Percentiles rank a stretch among this genome's conserved stretches.
These are phyloP conservation scores for Stagonosporopsis vannaccii DNA, from an alignment of 2,329 filamentous ascomycete species.

Conservation along the genomic window DNA sequence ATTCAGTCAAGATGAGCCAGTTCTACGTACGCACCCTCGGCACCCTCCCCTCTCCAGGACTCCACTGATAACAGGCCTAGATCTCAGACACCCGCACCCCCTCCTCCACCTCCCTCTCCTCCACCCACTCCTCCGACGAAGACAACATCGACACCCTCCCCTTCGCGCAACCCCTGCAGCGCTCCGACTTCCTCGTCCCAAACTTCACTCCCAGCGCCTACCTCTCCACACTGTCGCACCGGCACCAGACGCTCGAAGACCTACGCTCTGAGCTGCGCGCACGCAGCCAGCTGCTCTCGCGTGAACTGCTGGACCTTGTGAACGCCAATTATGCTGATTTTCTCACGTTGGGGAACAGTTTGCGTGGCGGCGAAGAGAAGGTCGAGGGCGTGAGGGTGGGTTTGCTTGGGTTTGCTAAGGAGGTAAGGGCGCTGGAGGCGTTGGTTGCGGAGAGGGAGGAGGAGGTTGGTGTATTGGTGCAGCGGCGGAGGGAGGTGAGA, in stretches of 20 bases:
- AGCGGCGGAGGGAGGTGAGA: constrained; percentile 75
- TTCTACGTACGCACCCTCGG: constrained; percentile 53
- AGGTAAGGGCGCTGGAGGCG: constrained; percentile 75
- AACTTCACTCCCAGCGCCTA: constrained; percentile 83
- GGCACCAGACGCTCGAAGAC: constrained; percentile 96
- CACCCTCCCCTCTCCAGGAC: background rate
- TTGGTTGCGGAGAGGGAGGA: constrained; percentile 69
- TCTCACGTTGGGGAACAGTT: constrained; percentile 77
- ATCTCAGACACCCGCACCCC: constrained; percentile 24
- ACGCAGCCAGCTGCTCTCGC: constrained; percentile 78
- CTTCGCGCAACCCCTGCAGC: constrained; percentile 84
- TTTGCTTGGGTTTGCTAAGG: constrained; percentile 82
- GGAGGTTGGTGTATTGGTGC: constrained; percentile 68
- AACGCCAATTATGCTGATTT: constrained; percentile 96
- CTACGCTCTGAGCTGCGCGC: constrained; percentile 85
- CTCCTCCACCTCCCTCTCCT: constrained; percentile 3
- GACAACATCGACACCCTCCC: constrained; percentile 74
- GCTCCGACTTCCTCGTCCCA: constrained; percentile 77
- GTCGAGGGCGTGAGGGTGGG: constrained; percentile 90
- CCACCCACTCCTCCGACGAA: constrained; percentile 58
- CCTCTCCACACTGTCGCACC: constrained; percentile 80
- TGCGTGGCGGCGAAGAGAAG: constrained; percentile 88
- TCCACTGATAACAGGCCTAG: background rate
- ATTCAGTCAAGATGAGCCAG: constrained; percentile 53
- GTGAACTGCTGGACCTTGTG: constrained; percentile 91